Base-by-base conservation (phyloP, 2,329 filamentous ascomycete genomes). In the Simplicillium aogashimaense region DNA sequence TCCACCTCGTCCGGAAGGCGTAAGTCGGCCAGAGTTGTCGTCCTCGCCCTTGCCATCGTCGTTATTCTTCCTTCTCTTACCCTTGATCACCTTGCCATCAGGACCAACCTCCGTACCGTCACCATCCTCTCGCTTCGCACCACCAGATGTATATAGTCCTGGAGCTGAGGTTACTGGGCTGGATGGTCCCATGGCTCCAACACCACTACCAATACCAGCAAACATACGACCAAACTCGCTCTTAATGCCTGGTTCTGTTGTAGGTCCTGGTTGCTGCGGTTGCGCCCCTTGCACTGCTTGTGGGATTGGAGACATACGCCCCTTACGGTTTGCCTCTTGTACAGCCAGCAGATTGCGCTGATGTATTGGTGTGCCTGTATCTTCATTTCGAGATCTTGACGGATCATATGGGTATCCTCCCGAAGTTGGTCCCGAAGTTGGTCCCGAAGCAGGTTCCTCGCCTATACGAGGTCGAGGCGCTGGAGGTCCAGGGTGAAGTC, bases 191-290 rank as follows among this genome's bases (percentile, higher is more conserved):
- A 74, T 66, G 32, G 61, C 66, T 45, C 62, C 68, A 28, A 74
- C 69, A 45, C 69, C 75, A 48, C 67, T 75, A 43, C 69, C 89
- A 49, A 97, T 87, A n/a, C 90, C 90, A 14, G 86, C 87, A 62
- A 95, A 95, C 72, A 95, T 94, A 46, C 87, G 81, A 20, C 89
- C 89, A 57, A 95, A 89, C 57, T 95, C 90, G 56, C 81, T 94
- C 69, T 95, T 95, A 54, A 95, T 94, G 34, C 84, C 84, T 10
- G 87, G 84, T 57, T 95, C 88, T 13, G 82, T 84, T 12, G 80
- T 78, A 6, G 87, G 86, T 3, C 84, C 86, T 39, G 84, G 74
- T 31, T 84, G 76, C 51, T 88, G 84, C 13, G 82, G 78, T 57
- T 95, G 89, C 1, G 86, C 89, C 16, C 90, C 90, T 56, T 95